These are phyloP conservation scores for Ilex paraguariensis DNA, from an alignment of 305 asterid species.

Conservation along the genomic window DNA sequence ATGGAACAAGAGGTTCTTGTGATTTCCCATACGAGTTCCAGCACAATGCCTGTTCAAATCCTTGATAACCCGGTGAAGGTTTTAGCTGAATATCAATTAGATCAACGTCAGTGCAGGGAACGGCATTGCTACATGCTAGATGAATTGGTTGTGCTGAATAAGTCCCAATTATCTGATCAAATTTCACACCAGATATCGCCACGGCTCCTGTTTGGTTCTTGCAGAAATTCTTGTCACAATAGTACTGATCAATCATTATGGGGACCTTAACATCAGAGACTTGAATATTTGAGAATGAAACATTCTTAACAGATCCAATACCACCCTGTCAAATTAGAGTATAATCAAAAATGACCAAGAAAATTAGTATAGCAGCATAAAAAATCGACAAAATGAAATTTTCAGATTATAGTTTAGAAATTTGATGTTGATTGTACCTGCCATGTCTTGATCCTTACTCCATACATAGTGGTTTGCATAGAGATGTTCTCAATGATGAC, in stretches of 20 bases:
- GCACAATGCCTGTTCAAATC: constrained; percentile 37
- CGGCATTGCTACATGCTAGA: constrained; percentile 64
- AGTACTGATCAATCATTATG: constrained; percentile 69
- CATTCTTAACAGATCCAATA: constrained; percentile 51
- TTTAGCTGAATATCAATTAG: constrained; percentile 37
- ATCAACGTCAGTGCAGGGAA: constrained; percentile 60
- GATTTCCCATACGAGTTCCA: constrained; percentile 68
- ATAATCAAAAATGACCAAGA: background rate
- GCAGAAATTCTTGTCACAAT: constrained; percentile 61
- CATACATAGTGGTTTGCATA: constrained; percentile 56
- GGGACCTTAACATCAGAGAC: constrained; percentile 57
- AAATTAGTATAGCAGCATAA: background rate
- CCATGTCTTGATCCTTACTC: constrained; percentile 90
- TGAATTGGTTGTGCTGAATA: constrained; percentile 57
- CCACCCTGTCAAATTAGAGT: constrained; percentile 50
- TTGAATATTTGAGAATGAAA: constrained; percentile 56
- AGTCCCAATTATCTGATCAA: constrained; percentile 55
- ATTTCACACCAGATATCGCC: constrained; percentile 51
- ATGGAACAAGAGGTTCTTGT: constrained; percentile 48
- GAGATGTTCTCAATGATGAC: constrained; percentile 46
- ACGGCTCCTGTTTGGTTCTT: constrained; percentile 69
- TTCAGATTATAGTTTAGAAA: background rate
- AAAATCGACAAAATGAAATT: background rate
- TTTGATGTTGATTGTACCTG: constrained; percentile 35
- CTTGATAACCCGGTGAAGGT: constrained; percentile 23